A percentile compares a stretch with the other conserved stretches of the same genome.
Conservation (phyloP, 2,329 filamentous ascomycete genomes). For the Zymoseptoria brevis region DNA sequence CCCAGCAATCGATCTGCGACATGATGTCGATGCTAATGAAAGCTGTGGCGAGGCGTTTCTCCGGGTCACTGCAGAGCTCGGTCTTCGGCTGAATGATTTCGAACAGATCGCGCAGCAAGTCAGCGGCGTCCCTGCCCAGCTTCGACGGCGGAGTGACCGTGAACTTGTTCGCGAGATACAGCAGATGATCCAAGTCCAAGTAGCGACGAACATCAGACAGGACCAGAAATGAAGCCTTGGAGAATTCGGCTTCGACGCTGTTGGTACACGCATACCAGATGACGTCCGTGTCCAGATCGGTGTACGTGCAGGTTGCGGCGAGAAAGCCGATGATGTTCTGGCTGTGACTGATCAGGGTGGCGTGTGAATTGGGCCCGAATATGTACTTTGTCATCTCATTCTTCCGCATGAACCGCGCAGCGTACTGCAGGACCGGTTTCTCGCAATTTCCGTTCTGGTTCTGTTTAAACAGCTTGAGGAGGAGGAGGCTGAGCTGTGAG, state of each 20-base stretch:
- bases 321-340: constrained; percentile 82
- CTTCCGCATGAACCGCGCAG: constrained; percentile 60
- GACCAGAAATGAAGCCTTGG: constrained; percentile 70
- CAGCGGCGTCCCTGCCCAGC: constrained; percentile 18
- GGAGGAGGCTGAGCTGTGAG: constrained; percentile 60
- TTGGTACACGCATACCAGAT: constrained; percentile 78
- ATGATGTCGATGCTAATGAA: constrained; percentile 23
- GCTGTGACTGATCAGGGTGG: constrained; percentile 75
- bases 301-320: constrained; percentile 68
- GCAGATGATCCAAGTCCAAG: constrained; percentile 38
- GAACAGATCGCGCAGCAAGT: constrained; percentile 17
- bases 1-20: constrained; percentile 10
- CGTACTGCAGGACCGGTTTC: constrained; percentile 54
- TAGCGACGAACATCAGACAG: constrained; percentile 43
- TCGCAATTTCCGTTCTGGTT: constrained; percentile 20
- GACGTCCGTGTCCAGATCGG: constrained; percentile 61
- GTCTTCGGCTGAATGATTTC: constrained; percentile 8
- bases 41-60: constrained; percentile 14
- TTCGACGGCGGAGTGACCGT: constrained; percentile 34
- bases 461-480: constrained; percentile 59
- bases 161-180: constrained; percentile 66
- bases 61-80: background rate
- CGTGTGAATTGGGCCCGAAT: constrained; percentile 82
- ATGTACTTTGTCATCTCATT: constrained; percentile 77
- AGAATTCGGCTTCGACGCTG: constrained; percentile 76